Conservation (phyloP, 2,329 filamentous ascomycete species). For the Thelonectria discophora region DNA sequence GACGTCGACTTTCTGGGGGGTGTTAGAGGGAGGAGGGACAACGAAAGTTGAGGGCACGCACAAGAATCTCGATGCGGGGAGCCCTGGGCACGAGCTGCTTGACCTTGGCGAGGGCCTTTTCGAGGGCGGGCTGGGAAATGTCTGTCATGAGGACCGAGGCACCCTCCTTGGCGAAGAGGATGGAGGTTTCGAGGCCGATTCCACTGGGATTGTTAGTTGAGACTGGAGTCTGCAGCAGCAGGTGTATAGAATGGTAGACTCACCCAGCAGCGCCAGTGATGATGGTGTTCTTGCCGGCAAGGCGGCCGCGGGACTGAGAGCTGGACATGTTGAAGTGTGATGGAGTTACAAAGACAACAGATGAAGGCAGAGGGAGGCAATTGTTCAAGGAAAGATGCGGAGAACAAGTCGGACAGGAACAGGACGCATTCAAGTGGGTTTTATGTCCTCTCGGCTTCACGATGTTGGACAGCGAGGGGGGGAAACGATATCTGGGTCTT, state of each 20-base stretch:
- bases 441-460: constrained; percentile 18
- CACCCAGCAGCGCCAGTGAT: constrained; percentile 90
- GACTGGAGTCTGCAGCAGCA: too few species aligned
- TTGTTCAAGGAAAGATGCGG: constrained; percentile 1
- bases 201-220: constrained; percentile 64
- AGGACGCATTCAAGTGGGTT: constrained; percentile 3
- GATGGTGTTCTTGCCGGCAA: constrained; percentile 71
- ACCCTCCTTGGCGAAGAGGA: constrained; percentile 90
- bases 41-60: constrained; percentile 41
- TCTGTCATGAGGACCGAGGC: constrained; percentile 87
- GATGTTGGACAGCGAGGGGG: constrained; percentile 4
- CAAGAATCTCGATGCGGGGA: constrained; percentile 67
- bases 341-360: background rate
- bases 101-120: constrained; percentile 78
- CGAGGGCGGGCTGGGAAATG: constrained; percentile 80
- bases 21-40: constrained; percentile 1
- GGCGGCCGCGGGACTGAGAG: constrained; percentile 54
- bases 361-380: background rate
- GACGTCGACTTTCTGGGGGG: constrained; percentile 70
- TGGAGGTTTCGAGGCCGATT: constrained; percentile 90
- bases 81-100: constrained; percentile 73
- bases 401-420: background rate
- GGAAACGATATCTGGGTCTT: constrained; percentile 6
- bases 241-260: too few species aligned
- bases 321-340: constrained; percentile 39